phyloP scores from a whole-genome alignment of 805 yeast genomes.

The Sporopachydermia lactativora region DNA sequence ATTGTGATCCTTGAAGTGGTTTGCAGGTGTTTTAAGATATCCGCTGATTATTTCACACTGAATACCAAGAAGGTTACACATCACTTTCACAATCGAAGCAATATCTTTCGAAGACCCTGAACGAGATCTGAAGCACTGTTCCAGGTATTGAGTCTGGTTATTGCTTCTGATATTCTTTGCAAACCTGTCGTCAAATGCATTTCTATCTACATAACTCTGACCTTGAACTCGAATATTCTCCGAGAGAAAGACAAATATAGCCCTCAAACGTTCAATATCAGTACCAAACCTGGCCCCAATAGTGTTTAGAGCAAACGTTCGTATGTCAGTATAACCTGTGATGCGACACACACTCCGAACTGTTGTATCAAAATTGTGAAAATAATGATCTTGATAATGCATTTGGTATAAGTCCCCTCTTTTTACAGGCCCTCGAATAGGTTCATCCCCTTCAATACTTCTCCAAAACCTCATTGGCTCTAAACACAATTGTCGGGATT shows the following conservation, averaged over 20 bases:
- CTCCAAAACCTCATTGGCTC: conserved; percentile 23
- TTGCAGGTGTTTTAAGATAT: conserved; percentile 68
- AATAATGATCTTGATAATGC: conserved; percentile 26
- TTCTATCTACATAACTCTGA: conserved; percentile 11
- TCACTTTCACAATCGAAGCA: conserved; percentile 59
- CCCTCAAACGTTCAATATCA: conserved; percentile 48
- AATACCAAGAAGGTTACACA: conserved; percentile 57
- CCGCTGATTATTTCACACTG: conserved; percentile 72
- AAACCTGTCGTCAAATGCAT: conserved; percentile 21
- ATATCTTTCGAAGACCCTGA: conserved; percentile 58
- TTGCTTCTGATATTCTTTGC: conserved; percentile 7
- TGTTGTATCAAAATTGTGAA: conserved; percentile 27
- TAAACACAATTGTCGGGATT: conserved; percentile 13
- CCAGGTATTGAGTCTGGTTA: conserved; percentile 22
- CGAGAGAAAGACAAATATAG: conserved; percentile 46
- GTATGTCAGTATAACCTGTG: conserved; percentile 29
- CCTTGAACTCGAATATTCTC: conserved; percentile 39
- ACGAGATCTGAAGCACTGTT: conserved; percentile 10
- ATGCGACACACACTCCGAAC: conserved; percentile 15
- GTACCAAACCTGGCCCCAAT: conserved; percentile 38
- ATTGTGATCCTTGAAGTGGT: conserved; percentile 25
- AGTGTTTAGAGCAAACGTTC: conserved; percentile 38
- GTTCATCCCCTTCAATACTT: conserved; percentile 4
- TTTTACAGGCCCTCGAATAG: conserved; percentile 13
- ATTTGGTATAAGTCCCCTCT: conserved; percentile 5